Base-by-base conservation (phyloP, 495 filamentous ascomycete genomes). In the Penicillium lagena region DNA sequence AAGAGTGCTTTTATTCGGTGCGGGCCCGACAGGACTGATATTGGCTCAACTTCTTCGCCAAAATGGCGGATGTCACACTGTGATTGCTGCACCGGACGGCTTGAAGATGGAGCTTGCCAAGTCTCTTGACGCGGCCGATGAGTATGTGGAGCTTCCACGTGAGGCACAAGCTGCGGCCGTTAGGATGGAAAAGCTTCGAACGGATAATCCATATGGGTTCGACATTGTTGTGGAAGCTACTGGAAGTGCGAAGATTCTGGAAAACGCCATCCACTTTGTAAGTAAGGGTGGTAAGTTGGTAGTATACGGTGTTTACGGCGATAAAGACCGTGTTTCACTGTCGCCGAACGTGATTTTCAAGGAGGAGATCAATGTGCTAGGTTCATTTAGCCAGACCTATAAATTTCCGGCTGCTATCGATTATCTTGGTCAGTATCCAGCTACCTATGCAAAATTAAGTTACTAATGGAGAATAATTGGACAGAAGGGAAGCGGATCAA, bases 311-410 rank as follows among this genome's bases (percentile, higher is more conserved):
- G 79, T 82, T 22, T 82, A 81, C 56, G 58, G 67, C 28, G 70
- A 72, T 40, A 43, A 73, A 12, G 74, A 69, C 27, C 67, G 71
- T 33, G 76, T 82, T 28, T 68, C 63, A 34, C 79, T 76, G 72
- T 60, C 73, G 1, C 77, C 77, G 15, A 65, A 66, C 53, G 78
- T 76, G 64, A 80, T 80, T 53, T 69, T 51, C 52, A 47, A 47
- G 43, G 52, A 72, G 50, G 77, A 80, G 59, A 79, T 81, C 43
- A 78, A 76, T 40, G 78, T 81, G 45, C 60, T 81, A 34, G 78
- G 77, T 11, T 79, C 73, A 30, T 80, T 80, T 64, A 77, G 71
- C 37, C 75, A 80, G 49, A 76, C 71, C n/a, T 74, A 76, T 58
- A 79, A 79, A 72, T 82, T 70, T 12, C 43, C 27, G 38, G 22